Conservation (phyloP, 345 rosid genomes). For the Microthlaspi erraticum region DNA sequence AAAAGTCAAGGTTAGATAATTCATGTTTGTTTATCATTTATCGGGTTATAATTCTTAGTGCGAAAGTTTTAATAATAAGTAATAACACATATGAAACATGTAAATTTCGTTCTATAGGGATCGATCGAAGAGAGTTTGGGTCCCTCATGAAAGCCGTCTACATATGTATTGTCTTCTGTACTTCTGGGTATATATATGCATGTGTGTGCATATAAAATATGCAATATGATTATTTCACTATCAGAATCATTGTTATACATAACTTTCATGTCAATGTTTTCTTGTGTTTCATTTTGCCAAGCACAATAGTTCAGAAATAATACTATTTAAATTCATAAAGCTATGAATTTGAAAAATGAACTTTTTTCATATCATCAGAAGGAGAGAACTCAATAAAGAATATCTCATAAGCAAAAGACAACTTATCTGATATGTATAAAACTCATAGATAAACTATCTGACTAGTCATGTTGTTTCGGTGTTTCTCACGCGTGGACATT, state of each 20-base stretch:
- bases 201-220: constrained; percentile 37
- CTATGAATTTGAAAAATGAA: constrained; percentile 17
- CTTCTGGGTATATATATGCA: constrained; percentile 15
- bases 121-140: constrained; percentile 19
- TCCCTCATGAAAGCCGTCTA: constrained; percentile 15
- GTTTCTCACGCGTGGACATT: constrained; percentile 1
- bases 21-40: constrained; percentile 12
- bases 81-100: constrained; percentile 17
- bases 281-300: constrained; percentile 44
- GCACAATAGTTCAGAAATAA: constrained; percentile 29
- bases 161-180: not conserved
- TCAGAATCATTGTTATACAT: constrained; percentile 45
- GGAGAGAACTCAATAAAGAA: constrained; percentile 27
- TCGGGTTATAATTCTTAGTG: not conserved
- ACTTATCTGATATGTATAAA: constrained; percentile 22
- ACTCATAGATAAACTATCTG: not conserved
- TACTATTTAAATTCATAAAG: constrained; percentile 40
- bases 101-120: not conserved
- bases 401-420: constrained; percentile 30
- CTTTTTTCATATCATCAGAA: constrained; percentile 38
- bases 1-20: constrained; percentile 25
- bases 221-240: constrained; percentile 39
- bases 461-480: constrained; percentile 21
- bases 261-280: constrained; percentile 40
- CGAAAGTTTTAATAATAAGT: constrained; percentile 17